These are phyloP conservation scores for Sclerotinia nivalis DNA, from an alignment of 2,329 filamentous ascomycete genomes.

Conservation along the genomic window DNA sequence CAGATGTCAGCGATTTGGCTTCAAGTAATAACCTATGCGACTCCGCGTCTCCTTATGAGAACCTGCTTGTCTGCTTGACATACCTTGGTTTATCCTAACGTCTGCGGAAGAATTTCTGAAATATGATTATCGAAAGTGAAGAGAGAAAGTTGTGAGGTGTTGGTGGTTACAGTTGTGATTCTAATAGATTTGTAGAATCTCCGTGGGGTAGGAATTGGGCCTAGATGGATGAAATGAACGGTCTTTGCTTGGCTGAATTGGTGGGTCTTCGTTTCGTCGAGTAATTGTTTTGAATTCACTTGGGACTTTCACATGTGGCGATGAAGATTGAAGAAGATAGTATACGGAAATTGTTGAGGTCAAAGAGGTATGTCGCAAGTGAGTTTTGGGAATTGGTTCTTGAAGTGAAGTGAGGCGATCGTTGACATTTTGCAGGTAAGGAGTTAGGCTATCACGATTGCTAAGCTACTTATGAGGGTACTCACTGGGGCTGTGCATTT, in stretches of 20 bases:
- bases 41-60: neutral
- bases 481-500: conserved; percentile 12
- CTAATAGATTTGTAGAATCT: conserved; percentile 17
- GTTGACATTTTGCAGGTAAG: neutral
- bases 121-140: neutral
- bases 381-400: neutral
- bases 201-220: conserved; percentile 22
- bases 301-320: neutral
- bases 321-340: neutral
- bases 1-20: conserved; percentile 12
- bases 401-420: conserved; percentile 2
- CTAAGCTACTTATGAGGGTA: neutral
- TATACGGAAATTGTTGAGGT: too few species aligned
- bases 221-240: conserved; percentile 1
- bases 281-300: neutral
- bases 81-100: conserved; percentile 1
- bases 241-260: conserved; percentile 2
- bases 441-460: conserved; percentile 8
- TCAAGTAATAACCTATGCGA: neutral
- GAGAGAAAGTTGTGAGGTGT: neutral
- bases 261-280: conserved; percentile 3
- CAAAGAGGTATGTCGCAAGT: neutral
- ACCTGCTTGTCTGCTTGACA: neutral
- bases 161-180: conserved; percentile 3
- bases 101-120: neutral